Conservation (phyloP, 2,329 filamentous ascomycete species). For the Emergomyces orientalis region DNA sequence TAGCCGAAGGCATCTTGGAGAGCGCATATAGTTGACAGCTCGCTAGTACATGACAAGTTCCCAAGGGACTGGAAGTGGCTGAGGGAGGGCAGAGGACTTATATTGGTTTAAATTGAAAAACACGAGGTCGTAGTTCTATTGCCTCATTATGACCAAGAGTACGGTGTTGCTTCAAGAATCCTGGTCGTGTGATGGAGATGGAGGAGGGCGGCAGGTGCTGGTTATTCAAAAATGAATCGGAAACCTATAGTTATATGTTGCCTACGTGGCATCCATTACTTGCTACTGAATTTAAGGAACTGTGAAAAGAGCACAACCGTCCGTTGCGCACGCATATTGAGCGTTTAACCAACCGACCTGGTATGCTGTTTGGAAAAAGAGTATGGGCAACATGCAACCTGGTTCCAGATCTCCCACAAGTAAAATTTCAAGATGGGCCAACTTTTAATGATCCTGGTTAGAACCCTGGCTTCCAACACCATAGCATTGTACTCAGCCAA, state of each 20-base stretch:
- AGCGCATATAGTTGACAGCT: not conserved
- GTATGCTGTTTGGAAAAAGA: not conserved
- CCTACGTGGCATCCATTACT: not conserved
- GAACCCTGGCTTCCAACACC: not conserved
- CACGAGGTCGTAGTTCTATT: not conserved
- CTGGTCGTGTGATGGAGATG: not conserved
- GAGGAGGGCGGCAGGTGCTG: not conserved
- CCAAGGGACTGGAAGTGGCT: not conserved
- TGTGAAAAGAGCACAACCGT: not conserved
- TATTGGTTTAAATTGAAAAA: not conserved
- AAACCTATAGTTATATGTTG: not conserved
- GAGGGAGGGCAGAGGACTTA: not conserved
- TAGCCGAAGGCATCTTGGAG: constrained; percentile 13
- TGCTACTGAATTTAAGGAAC: not conserved
- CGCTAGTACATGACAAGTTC: not conserved
- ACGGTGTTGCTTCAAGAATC: not conserved
- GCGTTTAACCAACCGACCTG: not conserved
- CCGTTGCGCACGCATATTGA: not conserved
- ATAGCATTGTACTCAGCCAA: not conserved
- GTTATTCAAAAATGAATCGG: not conserved
- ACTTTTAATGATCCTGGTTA: not conserved
- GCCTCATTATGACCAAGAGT: not conserved
- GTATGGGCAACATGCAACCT: not conserved
- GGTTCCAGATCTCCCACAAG: not conserved
- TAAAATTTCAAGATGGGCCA: not conserved